Conservation (phyloP, 164 flowering plant species). For the Magnolia kwangsiensis region DNA sequence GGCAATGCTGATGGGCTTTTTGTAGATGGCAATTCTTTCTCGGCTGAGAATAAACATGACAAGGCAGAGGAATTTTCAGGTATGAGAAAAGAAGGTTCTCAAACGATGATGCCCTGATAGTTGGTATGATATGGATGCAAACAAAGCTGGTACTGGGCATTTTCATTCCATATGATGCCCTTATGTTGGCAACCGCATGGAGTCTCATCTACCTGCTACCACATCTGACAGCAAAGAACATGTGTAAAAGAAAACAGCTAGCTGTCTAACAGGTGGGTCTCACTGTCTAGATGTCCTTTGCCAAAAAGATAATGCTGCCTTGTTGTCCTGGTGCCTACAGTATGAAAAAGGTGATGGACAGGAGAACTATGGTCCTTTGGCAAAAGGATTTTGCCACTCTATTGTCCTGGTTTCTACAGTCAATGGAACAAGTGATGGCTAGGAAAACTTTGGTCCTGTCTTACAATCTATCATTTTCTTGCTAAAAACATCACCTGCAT, state of each 20-base stretch:
- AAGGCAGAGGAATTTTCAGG: conserved; percentile 72
- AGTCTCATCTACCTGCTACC: too few relatives aligned
- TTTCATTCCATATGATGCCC: background rate
- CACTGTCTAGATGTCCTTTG: background rate
- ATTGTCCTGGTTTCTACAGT: background rate
- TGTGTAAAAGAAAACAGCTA: background rate
- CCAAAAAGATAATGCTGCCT: background rate
- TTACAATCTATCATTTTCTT: background rate
- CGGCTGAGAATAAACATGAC: conserved; percentile 47
- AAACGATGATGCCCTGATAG: background rate
- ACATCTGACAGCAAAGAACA: too few relatives aligned
- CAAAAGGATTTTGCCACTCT: background rate
- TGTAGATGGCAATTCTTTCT: conserved; percentile 45
- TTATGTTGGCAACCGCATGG: background rate
- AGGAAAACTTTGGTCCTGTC: background rate
- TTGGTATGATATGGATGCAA: background rate
- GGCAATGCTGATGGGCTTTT: conserved; percentile 33
- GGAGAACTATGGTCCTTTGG: background rate
- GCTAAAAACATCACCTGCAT: too few relatives aligned
- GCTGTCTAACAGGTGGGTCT: background rate
- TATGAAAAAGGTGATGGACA: background rate
- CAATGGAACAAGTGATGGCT: background rate
- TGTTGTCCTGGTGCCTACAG: background rate
- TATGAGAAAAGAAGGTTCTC: conserved; percentile 14
- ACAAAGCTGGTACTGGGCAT: background rate